Evolutionary conservation across 2,329 filamentous ascomycete genomes (phyloP).

Genomic region (Hypoxylon rubiginosum): DNA sequence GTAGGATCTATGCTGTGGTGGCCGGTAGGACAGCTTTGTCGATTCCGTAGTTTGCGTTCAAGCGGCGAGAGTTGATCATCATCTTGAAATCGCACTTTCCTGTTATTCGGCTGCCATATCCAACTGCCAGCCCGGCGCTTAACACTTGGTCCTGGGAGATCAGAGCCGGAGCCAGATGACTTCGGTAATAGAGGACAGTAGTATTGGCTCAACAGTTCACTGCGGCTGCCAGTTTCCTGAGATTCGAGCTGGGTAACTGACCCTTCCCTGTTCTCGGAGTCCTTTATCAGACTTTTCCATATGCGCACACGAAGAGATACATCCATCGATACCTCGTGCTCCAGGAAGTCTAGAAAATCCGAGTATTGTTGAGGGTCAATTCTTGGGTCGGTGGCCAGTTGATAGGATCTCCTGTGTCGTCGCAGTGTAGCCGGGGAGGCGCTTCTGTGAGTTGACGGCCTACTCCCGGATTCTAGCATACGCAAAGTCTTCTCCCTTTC

Average conservation of each 20-base stretch:
- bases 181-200: background rate
- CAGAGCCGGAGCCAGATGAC: background rate
- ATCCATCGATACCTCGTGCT: constrained; percentile 20
- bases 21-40: background rate
- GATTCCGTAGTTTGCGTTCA: background rate
- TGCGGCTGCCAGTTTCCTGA: background rate
- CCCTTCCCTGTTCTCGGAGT: constrained; percentile 8
- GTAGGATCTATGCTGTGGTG: background rate
- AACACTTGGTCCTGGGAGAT: background rate
- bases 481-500: constrained; percentile 21
- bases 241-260: background rate
- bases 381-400: constrained; percentile 13
- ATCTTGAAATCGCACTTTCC: background rate
- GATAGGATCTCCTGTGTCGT: constrained; percentile 16
- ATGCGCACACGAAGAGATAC: constrained; percentile 14
- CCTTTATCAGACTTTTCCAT: constrained; percentile 18
- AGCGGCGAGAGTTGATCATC: background rate
- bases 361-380: constrained; percentile 21
- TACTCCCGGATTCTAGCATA: constrained; percentile 25
- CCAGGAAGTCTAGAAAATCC: constrained; percentile 24
- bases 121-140: no score
- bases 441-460: background rate
- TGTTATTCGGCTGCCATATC: background rate
- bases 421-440: constrained; percentile 6
- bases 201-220: background rate